Evolutionary conservation across 768 basidiomycete species (phyloP), one percentile per base, ranked within the genome.

Genomic region (Suillus fuscotomentosus): DNA sequence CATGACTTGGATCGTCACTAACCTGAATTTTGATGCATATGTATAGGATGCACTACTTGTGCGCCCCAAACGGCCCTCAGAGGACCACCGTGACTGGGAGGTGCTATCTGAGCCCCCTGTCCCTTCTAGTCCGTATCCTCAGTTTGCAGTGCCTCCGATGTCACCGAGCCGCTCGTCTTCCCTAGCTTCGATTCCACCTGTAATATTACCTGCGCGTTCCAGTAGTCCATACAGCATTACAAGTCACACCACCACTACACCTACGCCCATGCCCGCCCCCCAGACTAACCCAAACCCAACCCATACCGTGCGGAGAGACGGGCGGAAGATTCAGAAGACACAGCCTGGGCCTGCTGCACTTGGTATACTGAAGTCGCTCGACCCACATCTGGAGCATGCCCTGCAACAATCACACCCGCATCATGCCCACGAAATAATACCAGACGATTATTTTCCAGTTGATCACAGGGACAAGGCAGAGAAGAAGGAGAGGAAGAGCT

Each of bases 361-460:
- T 15, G 84, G 83, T 22, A 88, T 90, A 53, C 77, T 90, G 62
- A 80, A 79, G 54, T 81, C 90, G 3, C 78, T 92, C 17, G 89
- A 92, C 62, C 88, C 90, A 0, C 81, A 76, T 64, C 65, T 71
- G 60, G 72, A 79, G 22, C 43, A 65, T 1, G 64, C 63, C 14
- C 59, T 63, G 1, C 14, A 47, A 8, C 66, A 64, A 3, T 50
- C 67, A 22, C 68, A 71, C 3, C 70, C 73, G 34, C 38, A 57
- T 22, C 56, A 57, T 24, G 22, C 14, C 22, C 57, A 42, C 24
- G 73, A 79, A 20, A 39, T 62, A 0, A 39, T 63, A 0, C 69
- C 75, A 60, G 71, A 80, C 15, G 81, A 75, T 61, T 67, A 75
- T n/a, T 71, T 72, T 39, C 64, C 67, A 24, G 41, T 70, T 68